Base-by-base conservation (phyloP, 345 rosid species). In the Sonneratia alba region DNA sequence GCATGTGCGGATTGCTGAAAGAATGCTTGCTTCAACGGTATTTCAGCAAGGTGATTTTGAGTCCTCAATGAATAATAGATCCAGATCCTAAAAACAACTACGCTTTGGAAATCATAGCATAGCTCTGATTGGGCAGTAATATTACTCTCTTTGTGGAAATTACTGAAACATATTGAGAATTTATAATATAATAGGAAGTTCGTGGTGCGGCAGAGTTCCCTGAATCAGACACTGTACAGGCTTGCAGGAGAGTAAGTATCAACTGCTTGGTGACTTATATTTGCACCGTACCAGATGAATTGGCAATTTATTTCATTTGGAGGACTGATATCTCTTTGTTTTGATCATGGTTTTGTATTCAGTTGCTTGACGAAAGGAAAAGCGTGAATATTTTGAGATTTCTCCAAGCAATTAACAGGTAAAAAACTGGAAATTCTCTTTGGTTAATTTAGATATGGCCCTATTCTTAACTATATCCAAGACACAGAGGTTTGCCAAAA, bases 141-240 rank as follows among this genome's bases (percentile, higher is more conserved):
- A 64, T 48, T 34, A 47, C 53, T 22, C 43, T 73, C 76, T 32
- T 71, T 67, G 59, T 66, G 15, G 9, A 61, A 61, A 61, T 24
- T 27, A 34, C 38, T 62, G 66, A 62, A 62, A 24, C 66, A 22
- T 59, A 9, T n/a, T n/a, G n/a, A n/a, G n/a, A n/a, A 69, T 74
- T 27, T 73, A 43, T 42, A 74, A 75, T 80, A 55, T 53, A 24
- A 71, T 84, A 94, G 97, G 98, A 94, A 83, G 97, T 86, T 75
- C 93, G 93, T 71, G 98, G 97, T 66, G 83, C 80, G 74, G 72
- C 85, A 19, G 96, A 90, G 79, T 78, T 90, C 69, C 91, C 92
- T 21, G 98, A 94, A 79, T 94, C 98, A 3, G 98, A 94, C 83
- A 88, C 87, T 64, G 98, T 87, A 56, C 93, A 86, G 80, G 89